phyloP scores from a whole-genome alignment of 768 basidiomycete species.

The Agaricus sinodeliciosus region DNA sequence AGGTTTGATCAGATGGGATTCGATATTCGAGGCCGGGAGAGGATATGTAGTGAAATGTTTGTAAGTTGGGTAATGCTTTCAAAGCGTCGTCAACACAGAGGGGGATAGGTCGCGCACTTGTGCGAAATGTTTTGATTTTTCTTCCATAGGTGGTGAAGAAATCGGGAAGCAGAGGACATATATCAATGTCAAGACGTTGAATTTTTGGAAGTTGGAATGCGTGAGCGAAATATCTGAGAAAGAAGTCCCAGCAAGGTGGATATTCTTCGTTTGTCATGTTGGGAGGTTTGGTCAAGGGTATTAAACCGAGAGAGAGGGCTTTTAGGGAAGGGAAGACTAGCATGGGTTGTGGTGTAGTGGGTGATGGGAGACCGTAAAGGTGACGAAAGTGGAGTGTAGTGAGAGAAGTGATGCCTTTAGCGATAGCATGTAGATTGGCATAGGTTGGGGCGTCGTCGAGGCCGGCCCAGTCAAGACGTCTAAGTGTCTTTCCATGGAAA shows the following conservation, averaged over 20 bases:
- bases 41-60: slow-evolving; percentile 32
- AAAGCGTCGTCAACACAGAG: slow-evolving; percentile 29
- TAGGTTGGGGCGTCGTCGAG: slow-evolving; percentile 35
- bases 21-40: slow-evolving; percentile 19
- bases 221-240: slow-evolving; percentile 29
- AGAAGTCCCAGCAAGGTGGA: slow-evolving; percentile 28
- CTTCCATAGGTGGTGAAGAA: slow-evolving; percentile 35
- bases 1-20: slow-evolving; percentile 30
- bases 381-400: slow-evolving; percentile 34
- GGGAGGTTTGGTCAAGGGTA: slow-evolving; percentile 20
- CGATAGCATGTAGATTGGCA: slow-evolving; percentile 30
- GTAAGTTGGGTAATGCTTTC: slow-evolving; percentile 32
- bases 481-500: slow-evolving; percentile 27
- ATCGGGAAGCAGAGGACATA: slow-evolving; percentile 23
- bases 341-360: slow-evolving; percentile 14
- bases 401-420: slow-evolving; percentile 26
- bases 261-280: slow-evolving; percentile 7
- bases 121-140: slow-evolving; percentile 35
- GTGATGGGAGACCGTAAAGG: slow-evolving; percentile 26
- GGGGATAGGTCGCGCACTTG: slow-evolving; percentile 22
- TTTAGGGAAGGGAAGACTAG: slow-evolving; percentile 30
- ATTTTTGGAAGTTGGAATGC: slow-evolving; percentile 31
- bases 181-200: slow-evolving; percentile 36
- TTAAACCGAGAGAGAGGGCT: slow-evolving; percentile 35
- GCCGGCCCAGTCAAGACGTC: slow-evolving; percentile 38